phyloP scores from a whole-genome alignment of 768 basidiomycete species.

The Phaeotremella skinneri region DNA sequence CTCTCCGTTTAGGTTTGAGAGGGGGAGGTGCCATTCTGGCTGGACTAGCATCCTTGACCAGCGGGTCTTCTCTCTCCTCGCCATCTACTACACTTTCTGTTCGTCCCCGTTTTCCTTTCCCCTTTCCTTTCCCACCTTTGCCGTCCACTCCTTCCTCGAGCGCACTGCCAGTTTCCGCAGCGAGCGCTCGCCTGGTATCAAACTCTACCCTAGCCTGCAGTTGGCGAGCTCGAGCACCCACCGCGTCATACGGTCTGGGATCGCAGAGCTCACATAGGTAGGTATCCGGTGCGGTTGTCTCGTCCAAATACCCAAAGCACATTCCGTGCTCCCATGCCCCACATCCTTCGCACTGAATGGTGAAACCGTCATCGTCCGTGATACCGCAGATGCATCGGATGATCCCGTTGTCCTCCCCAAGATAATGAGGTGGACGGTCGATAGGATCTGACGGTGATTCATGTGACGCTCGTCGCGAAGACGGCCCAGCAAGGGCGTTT shows the following conservation, averaged over 20 bases:
- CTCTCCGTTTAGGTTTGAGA: constrained; percentile 31
- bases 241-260: constrained; percentile 49
- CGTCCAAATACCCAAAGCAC: constrained; percentile 62
- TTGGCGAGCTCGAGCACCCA: constrained; percentile 19
- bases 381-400: constrained; percentile 69
- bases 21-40: constrained; percentile 41
- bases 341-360: constrained; percentile 80
- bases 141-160: not conserved
- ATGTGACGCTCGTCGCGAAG: constrained; percentile 28
- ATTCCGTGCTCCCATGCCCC: constrained; percentile 78
- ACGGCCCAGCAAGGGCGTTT: constrained; percentile 22
- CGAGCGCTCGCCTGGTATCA: not conserved
- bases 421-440: constrained; percentile 27
- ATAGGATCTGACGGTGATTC: constrained; percentile 5
- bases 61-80: constrained; percentile 12
- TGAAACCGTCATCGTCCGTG: constrained; percentile 75
- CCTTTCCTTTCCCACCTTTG: constrained; percentile 19
- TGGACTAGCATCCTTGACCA: constrained; percentile 32
- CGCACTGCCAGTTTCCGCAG: not conserved
- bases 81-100: constrained; percentile 29
- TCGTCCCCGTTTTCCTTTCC: constrained; percentile 30
- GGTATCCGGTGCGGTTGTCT: constrained; percentile 57
- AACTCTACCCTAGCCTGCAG: constrained; percentile 5
- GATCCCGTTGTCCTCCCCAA: constrained; percentile 52
- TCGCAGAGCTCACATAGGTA: constrained; percentile 66